Base-by-base conservation (phyloP, 228 moss, liverwort and hornwort genomes). In the Sphagnum magellanicum region DNA sequence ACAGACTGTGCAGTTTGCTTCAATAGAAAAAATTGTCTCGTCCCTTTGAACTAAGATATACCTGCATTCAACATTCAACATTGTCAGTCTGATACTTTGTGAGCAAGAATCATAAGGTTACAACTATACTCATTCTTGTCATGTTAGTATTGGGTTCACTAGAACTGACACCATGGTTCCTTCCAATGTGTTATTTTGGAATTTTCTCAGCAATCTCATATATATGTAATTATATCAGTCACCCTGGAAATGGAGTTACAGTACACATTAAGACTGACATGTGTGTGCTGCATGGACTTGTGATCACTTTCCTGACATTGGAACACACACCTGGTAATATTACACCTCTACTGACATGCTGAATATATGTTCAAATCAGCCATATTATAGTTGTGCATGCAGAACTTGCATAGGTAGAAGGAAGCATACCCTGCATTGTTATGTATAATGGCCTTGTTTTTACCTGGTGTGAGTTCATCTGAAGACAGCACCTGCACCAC, bases 371-470 rank as follows among this genome's bases (percentile, higher is more conserved):
- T 59, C 16, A 2, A 8, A 13, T 63, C 5, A 10, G 64, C 5
- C 0, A 48, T 49, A 11, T 12, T 65, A 62, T 53, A 53, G 58
- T 51, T 15, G 60, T 48, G 16, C 15, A n/a, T 49, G 68, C 53
- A n/a, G 47, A 46, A 52, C 14, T 12, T 12, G 53, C 65, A 66
- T 46, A 13, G 57, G 17, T 50, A 14, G 74, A 69, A 66, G 64
- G 63, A 60, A 16, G 65, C 76, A 59, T 83, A 95, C 95, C 95
- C 95, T 71, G 77, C 77, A 69, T 92, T 95, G 59, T 90, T 85
- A 70, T 87, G 84, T 12, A 95, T 89, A 64, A 95, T 87, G 66
- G 92, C 95, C 82, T 95, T 95, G 82, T 87, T 95, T 79, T 87
- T 92, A 70, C 79, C 90, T 73, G 89, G 90, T 62, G 81, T 69